These are phyloP conservation scores for Dillenia suffruticosa DNA, from an alignment of 164 flowering plant species.

Conservation along the genomic window DNA sequence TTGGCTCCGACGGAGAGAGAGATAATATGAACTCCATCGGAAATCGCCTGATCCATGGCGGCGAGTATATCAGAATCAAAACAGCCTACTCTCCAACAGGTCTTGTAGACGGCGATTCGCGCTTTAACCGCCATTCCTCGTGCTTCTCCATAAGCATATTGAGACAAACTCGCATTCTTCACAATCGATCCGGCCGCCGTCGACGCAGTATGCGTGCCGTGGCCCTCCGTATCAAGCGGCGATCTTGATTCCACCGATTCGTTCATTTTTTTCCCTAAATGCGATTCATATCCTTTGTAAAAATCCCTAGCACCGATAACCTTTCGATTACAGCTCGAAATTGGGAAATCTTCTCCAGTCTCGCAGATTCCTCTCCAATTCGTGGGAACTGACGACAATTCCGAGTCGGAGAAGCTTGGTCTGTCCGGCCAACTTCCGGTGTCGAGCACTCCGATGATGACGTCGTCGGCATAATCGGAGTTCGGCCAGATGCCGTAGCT, in stretches of 20 bases:
- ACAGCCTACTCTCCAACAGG: constrained; percentile 66
- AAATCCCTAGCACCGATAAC: constrained; percentile 73
- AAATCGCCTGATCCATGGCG: constrained; percentile 63
- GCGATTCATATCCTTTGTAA: constrained; percentile 48
- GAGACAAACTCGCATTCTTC: constrained; percentile 45
- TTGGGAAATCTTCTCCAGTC: constrained; percentile 35
- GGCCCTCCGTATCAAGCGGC: constrained; percentile 85
- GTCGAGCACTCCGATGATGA: constrained; percentile 74
- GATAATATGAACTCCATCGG: constrained; percentile 76
- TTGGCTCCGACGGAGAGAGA: constrained; percentile 79
- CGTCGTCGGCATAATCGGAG: constrained; percentile 59
- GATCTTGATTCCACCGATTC: constrained; percentile 50
- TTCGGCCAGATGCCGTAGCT: constrained; percentile 64
- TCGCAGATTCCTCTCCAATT: constrained; percentile 68
- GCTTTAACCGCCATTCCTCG: constrained; percentile 84
- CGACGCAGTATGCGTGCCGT: constrained; percentile 89
- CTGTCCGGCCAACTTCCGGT: constrained; percentile 89
- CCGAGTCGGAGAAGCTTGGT: constrained; percentile 58
- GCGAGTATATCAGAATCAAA: constrained; percentile 78
- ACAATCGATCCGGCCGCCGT: constrained; percentile 79
- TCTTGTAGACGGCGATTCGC: constrained; percentile 63
- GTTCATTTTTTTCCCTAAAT: constrained; percentile 19
- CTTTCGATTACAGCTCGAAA: constrained; percentile 55
- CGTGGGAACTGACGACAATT: constrained; percentile 41
- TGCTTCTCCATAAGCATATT: constrained; percentile 62